Base-by-base conservation (phyloP, 371 early-diverging fungal genomes). In the Lichtheimia ramosa region DNA sequence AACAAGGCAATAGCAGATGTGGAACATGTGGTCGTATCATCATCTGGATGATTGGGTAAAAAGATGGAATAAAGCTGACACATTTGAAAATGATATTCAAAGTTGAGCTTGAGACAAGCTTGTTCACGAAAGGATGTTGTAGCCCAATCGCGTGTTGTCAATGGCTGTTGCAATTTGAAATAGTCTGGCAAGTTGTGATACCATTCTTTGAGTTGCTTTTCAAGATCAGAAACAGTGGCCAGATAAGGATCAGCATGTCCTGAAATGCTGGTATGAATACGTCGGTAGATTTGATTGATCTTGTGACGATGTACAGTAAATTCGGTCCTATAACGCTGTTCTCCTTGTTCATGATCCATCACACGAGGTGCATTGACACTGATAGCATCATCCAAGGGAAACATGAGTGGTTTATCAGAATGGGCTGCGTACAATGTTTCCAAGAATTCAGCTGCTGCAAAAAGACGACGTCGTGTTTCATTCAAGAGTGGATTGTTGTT, bases 1-100 rank as follows among this genome's bases (percentile, higher is more conserved):
- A 74, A 39, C 2, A 76, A 42, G 25, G 64, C 68, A 25, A 79
- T 67, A 3, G 71, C 62, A 1, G 71, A 69, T 3, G 46, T 46
- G 7, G 46, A 18, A 6, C 18, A n/a, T 21, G n/a, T n/a, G 46
- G 53, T 42, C 10, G 48, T 21, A 15, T 54, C 39, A 5, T 57
- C 43, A 12, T 54, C 58, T 8, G 55, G 51, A 8, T 50, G 51
- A 12, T 64, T 63, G 2, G 70, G 69, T 7, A 74, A 58, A 52
- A 81, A 75, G 28, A 71, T 54, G 0, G 70, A 69, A 51, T 81
- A 74, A 2, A 81, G 56, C 40, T 81, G 81, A 18, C 75, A 75
- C 18, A 77, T 53, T 51, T 74, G 75, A 39, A 77, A 81, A 43
- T 81, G 66, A 48, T 81, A 81, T 50, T 81, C 81, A 60, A 70